phyloP scores from a whole-genome alignment of 1,284 basidiomycete genomes.

The Thecaphora thlaspeos region DNA sequence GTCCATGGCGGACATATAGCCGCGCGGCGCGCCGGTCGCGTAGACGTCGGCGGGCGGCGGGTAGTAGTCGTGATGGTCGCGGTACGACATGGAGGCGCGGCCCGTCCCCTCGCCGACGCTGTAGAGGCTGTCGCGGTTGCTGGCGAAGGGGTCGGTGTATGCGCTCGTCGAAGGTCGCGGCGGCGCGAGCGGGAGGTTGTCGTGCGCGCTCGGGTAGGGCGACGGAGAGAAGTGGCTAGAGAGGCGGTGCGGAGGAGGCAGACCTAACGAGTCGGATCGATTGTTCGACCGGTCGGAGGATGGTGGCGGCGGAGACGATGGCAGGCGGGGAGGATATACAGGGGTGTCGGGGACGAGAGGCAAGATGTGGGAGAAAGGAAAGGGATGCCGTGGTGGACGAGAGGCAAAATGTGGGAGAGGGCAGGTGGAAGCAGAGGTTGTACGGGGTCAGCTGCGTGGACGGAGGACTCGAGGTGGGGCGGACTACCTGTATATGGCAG shows the following conservation, averaged over 20 bases:
- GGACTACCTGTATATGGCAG: no score
- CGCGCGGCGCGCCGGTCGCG: background rate
- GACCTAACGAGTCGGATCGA: no score
- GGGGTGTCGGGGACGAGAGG: no score
- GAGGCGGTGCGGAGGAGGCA: background rate
- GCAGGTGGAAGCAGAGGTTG: no score
- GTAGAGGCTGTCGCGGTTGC: background rate
- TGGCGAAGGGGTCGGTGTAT: background rate
- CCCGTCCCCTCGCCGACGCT: background rate
- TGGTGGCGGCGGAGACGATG: no score
- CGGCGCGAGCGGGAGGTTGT: background rate
- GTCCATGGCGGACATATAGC: background rate
- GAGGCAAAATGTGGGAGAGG: no score
- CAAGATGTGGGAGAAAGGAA: no score
- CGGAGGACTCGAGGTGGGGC: no score
- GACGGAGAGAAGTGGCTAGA: background rate
- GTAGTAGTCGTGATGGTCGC: conserved; percentile 1
- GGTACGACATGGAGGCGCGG: background rate
- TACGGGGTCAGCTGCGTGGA: no score
- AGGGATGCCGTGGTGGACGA: no score
- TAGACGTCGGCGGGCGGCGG: background rate
- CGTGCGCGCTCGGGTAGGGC: background rate
- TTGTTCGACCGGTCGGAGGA: no score
- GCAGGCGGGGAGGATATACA: no score
- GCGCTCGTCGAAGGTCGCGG: conserved; percentile 1